Percentiles rank a stretch among this genome's conserved stretches.
Conservation (phyloP, 495 filamentous ascomycete genomes). For the Neurospora sublineolata region DNA sequence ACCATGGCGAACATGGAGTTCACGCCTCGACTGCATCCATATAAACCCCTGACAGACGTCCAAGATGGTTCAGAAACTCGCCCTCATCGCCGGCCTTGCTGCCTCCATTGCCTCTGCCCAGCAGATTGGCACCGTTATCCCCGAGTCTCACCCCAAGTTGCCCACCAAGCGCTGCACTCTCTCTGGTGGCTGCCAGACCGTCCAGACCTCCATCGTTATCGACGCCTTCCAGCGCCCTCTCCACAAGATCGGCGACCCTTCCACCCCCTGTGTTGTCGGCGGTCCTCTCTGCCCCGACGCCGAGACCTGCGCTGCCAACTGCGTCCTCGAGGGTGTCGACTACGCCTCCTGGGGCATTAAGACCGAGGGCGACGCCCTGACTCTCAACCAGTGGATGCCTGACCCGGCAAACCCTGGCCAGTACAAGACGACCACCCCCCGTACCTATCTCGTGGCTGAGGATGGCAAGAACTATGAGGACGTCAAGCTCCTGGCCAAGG, state of each 20-base stretch:
- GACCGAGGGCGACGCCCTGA: slow-evolving; percentile 35
- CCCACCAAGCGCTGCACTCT: slow-evolving; percentile 45
- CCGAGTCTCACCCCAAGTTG: slow-evolving; percentile 42
- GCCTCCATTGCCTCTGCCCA: slow-evolving; percentile 10
- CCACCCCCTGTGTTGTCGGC: slow-evolving; percentile 34
- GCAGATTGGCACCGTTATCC: slow-evolving; percentile 9
- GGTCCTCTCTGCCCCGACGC: slow-evolving; percentile 41
- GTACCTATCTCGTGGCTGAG: slow-evolving; percentile 48
- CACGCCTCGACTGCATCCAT: not conserved
- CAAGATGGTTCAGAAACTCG: slow-evolving; percentile 7
- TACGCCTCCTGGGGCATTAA: slow-evolving; percentile 35
- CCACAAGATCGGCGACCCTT: slow-evolving; percentile 7
- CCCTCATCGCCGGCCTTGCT: slow-evolving; percentile 6
- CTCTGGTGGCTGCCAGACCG: slow-evolving; percentile 39
- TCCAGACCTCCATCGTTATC: slow-evolving; percentile 44
- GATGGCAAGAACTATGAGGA: slow-evolving; percentile 43
- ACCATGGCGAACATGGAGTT: not conserved
- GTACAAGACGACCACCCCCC: slow-evolving; percentile 42
- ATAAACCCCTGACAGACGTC: not conserved
- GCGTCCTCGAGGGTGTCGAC: slow-evolving; percentile 41
- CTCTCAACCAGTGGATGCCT: slow-evolving; percentile 45
- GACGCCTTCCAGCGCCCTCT: slow-evolving; percentile 35
- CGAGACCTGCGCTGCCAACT: slow-evolving; percentile 38
- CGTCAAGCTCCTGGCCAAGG: slow-evolving; percentile 46
- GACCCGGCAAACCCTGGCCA: slow-evolving; percentile 9